Evolutionary conservation across 148 eudicot species (phyloP).

Genomic region (Selenicereus undatus): DNA sequence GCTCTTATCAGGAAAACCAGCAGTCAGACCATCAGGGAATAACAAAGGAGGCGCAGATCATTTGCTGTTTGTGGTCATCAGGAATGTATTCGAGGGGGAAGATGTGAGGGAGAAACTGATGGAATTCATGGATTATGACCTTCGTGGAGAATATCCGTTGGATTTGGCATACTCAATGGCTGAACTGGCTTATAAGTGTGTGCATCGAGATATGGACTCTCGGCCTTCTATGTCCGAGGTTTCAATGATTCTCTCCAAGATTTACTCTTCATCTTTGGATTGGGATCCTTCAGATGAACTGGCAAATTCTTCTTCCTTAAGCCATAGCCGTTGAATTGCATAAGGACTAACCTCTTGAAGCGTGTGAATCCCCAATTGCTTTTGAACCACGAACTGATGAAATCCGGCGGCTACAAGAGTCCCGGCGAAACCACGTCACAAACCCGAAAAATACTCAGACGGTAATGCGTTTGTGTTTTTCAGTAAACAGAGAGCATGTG

Average conservation of each 20-base stretch:
- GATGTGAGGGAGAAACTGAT: conserved; percentile 61
- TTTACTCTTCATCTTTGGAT: conserved; percentile 59
- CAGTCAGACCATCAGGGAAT: conserved; percentile 32
- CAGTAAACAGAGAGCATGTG: too few relatives aligned
- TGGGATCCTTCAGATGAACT: conserved; percentile 75
- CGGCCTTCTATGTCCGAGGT: conserved; percentile 54
- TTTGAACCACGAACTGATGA: too few relatives aligned
- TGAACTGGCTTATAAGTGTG: conserved; percentile 55
- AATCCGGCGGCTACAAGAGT: too few relatives aligned
- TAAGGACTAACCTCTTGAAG: too few relatives aligned
- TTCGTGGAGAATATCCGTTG: conserved; percentile 54
- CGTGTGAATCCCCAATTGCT: too few relatives aligned
- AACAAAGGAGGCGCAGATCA: conserved; percentile 24
- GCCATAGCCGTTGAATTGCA: conserved; percentile 24
- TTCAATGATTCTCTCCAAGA: conserved; percentile 52
- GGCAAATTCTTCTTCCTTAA: conserved; percentile 16
- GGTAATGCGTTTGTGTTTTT: too few relatives aligned
- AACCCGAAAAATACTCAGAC: too few relatives aligned
- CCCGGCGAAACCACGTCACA: too few relatives aligned
- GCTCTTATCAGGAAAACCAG: conserved; percentile 64
- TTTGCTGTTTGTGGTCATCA: conserved; percentile 29
- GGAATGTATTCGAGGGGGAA: conserved; percentile 47
- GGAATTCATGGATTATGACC: conserved; percentile 50
- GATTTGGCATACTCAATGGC: conserved; percentile 75
- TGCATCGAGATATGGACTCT: conserved; percentile 47